Conservation (phyloP, 1,139 yeast genomes). For the Petasospora fabianii region DNA sequence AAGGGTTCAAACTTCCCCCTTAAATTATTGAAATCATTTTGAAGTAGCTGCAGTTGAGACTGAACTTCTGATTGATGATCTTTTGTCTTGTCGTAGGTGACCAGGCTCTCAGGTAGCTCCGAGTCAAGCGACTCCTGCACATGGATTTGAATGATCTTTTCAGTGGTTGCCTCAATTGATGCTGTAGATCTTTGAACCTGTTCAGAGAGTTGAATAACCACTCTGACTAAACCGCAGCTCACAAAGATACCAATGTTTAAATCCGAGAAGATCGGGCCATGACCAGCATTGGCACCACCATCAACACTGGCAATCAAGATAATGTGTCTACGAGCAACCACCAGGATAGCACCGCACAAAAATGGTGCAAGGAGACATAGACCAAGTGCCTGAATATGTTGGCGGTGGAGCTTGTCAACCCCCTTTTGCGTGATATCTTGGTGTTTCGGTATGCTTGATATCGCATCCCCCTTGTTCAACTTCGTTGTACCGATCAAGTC, state of each 20-base stretch:
- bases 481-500: no score
- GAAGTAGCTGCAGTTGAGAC: slow-evolving; percentile 2
- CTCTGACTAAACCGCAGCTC: slow-evolving; percentile 19
- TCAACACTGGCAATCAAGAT: slow-evolving; percentile 6
- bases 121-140: slow-evolving; percentile 1
- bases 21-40: slow-evolving; percentile 5
- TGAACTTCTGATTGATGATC: not conserved
- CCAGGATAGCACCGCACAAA: slow-evolving; percentile 14
- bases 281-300: not conserved
- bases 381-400: slow-evolving; percentile 8
- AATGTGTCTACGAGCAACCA: slow-evolving; percentile 16
- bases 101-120: not conserved
- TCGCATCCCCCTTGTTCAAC: not conserved
- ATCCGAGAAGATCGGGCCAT: slow-evolving; percentile 14
- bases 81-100: not conserved
- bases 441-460: not conserved
- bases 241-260: slow-evolving; percentile 22
- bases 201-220: slow-evolving; percentile 19
- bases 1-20: slow-evolving; percentile 13
- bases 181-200: slow-evolving; percentile 21
- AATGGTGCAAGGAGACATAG: slow-evolving; percentile 17
- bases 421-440: slow-evolving; percentile 4
- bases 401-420: slow-evolving; percentile 7
- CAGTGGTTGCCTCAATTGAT: slow-evolving; percentile 13
- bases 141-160: slow-evolving; percentile 9